These are phyloP conservation scores for Fagopyrum tataricum DNA, from an alignment of 148 eudicot species.

Conservation along the genomic window DNA sequence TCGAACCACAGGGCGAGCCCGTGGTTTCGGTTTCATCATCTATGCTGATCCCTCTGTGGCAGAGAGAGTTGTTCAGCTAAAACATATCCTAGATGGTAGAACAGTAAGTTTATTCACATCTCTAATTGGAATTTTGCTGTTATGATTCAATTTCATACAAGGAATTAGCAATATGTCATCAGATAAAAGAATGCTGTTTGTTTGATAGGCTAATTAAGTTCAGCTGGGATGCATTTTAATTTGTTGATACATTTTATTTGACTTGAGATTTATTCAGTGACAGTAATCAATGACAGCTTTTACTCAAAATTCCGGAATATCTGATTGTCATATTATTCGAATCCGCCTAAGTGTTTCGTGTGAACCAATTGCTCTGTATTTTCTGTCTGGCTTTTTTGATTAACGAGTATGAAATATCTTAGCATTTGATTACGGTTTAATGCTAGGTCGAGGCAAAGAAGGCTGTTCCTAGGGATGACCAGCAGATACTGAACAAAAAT, in stretches of 20 bases:
- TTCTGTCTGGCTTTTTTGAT: not conserved
- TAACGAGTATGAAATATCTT: not conserved
- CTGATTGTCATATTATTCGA: not conserved
- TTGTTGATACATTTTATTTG: not conserved
- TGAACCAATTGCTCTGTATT: not conserved
- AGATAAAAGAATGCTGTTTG: not conserved
- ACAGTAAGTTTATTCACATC: slow-evolving; percentile 43
- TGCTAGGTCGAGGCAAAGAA: slow-evolving; percentile 92
- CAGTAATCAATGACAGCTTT: not conserved
- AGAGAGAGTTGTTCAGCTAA: slow-evolving; percentile 79
- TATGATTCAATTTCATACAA: not conserved
- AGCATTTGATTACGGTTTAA: not conserved
- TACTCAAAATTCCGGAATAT: not conserved
- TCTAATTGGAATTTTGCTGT: not conserved
- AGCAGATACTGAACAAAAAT: slow-evolving; percentile 42
- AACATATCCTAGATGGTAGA: slow-evolving; percentile 85
- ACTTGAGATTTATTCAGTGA: not conserved
- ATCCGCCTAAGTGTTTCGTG: not conserved
- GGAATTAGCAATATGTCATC: not conserved
- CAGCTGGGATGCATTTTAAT: not conserved
- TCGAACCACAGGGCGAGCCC: slow-evolving; percentile 91
- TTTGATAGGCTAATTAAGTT: not conserved
- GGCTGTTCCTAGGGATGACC: slow-evolving; percentile 93
- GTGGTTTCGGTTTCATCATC: slow-evolving; percentile 92
- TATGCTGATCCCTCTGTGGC: slow-evolving; percentile 83